A percentile compares a stretch with the other conserved stretches of the same genome.
phyloP scores from a whole-genome alignment of 768 basidiomycete genomes.

The Albatrellus ellisii region DNA sequence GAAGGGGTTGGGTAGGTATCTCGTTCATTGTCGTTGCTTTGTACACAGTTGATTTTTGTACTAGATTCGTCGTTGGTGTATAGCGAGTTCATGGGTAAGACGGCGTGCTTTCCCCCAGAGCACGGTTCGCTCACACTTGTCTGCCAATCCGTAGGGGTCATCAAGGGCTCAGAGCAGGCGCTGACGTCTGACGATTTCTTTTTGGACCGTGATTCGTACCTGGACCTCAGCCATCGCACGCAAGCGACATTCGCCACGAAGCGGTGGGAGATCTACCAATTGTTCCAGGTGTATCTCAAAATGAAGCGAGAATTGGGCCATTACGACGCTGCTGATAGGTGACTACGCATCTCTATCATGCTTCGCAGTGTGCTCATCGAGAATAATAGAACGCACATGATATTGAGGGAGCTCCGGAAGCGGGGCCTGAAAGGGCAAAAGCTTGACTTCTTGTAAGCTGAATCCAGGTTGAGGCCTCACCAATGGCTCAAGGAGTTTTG shows the following conservation, averaged over 20 bases:
- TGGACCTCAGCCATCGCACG: neutral
- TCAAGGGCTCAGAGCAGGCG: conserved; percentile 52
- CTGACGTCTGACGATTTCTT: conserved; percentile 12
- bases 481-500: neutral
- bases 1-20: conserved; percentile 37
- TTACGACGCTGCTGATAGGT: conserved; percentile 52
- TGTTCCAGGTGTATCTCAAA: conserved; percentile 40
- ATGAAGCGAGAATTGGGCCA: conserved; percentile 30
- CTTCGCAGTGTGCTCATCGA: no score
- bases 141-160: conserved; percentile 28
- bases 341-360: no score
- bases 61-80: conserved; percentile 56
- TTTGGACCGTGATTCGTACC: conserved; percentile 6
- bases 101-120: no score
- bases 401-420: conserved; percentile 26
- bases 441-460: conserved; percentile 43
- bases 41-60: neutral
- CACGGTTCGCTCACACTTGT: no score
- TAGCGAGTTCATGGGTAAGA: conserved; percentile 48
- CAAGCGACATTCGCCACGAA: neutral
- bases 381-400: conserved; percentile 37
- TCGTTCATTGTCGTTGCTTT: neutral
- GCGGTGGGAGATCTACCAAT: conserved; percentile 1
- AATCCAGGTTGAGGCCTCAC: neutral
- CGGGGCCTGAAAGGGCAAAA: conserved; percentile 25